Percentiles rank a stretch among this genome's conserved stretches.
These are phyloP conservation scores for Gardenia jasminoides DNA, from an alignment of 257 asterid genomes.

Conservation along the genomic window DNA sequence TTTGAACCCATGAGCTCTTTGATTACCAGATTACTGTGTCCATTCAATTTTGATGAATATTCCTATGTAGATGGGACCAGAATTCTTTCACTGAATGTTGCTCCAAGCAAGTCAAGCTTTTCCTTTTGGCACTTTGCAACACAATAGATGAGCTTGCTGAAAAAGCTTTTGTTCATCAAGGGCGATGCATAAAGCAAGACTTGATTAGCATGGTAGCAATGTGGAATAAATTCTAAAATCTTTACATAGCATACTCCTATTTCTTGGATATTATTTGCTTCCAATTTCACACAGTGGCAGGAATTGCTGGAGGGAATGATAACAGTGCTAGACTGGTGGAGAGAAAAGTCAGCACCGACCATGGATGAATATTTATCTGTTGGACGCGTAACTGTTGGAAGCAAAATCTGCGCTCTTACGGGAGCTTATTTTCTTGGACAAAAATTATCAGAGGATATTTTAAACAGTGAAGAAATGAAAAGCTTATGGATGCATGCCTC, in stretches of 20 bases:
- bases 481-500: constrained; percentile 19
- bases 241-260: background rate
- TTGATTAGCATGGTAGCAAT: constrained; percentile 28
- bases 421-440: constrained; percentile 22
- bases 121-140: constrained; percentile 28
- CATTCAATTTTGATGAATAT: background rate
- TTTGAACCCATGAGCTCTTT: too few species aligned
- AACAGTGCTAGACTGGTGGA: constrained; percentile 25
- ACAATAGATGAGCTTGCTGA: constrained; percentile 40
- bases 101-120: constrained; percentile 32
- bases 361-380: constrained; percentile 29
- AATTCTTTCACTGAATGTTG: constrained; percentile 15
- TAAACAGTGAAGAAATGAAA: constrained; percentile 18
- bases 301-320: constrained; percentile 10
- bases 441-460: constrained; percentile 14
- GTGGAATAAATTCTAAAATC: background rate
- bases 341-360: background rate
- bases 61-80: constrained; percentile 39
- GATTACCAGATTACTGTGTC: background rate
- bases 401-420: constrained; percentile 12
- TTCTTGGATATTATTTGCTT: background rate
- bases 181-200: constrained; percentile 26
- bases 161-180: constrained; percentile 33
- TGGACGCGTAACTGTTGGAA: constrained; percentile 5
- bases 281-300: constrained; percentile 16